Base-by-base conservation (phyloP, 441 rosid genomes). In the Bruguiera hainesii region DNA sequence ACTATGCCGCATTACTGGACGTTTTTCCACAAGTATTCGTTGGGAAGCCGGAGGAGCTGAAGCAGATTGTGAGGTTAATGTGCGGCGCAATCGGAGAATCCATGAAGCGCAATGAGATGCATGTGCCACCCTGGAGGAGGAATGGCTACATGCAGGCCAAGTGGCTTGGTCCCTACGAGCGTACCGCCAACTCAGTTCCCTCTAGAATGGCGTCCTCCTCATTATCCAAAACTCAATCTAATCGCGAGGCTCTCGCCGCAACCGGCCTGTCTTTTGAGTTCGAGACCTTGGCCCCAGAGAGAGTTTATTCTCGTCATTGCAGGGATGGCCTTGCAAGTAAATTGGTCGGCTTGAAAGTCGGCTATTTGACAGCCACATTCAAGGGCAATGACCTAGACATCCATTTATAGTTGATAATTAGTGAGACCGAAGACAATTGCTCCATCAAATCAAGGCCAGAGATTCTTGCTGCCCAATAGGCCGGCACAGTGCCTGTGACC, bases 81-180 rank as follows among this genome's bases (percentile, higher is more conserved):
- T 87, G 91, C 75, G 78, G 63, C 7, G 93, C 82, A 4, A 72
- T 82, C 1, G 78, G 83, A 51, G 69, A 69, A 63, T 86, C 96
- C 6, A 79, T 93, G 88, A 87, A 75, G 60, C 74, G 70, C 63
- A 71, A 59, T 3, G 77, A 66, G 30, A 66, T 90, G 81, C 71
- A 55, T 16, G 69, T 85, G 59, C 87, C 97, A 0, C 98, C 98
- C 0, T 93, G 98, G 98, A 86, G 97, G 74, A 85, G 85, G 64
- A 78, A 80, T 19, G 79, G 85, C 10, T 90, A 86, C 72, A 73
- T 89, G 95, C 88, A 84, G 70, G 87, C 86, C 21, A 93, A 90
- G 71, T 93, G 98, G 98, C 84, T 81, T 23, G 81, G 87, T 49
- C 65, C 75, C n/a, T 85, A 85, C 73, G 84, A 80, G 79, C 78